Evolutionary conservation across 176 grass and related monocot genomes (phyloP).

Genomic region (Thalia dealbata): DNA sequence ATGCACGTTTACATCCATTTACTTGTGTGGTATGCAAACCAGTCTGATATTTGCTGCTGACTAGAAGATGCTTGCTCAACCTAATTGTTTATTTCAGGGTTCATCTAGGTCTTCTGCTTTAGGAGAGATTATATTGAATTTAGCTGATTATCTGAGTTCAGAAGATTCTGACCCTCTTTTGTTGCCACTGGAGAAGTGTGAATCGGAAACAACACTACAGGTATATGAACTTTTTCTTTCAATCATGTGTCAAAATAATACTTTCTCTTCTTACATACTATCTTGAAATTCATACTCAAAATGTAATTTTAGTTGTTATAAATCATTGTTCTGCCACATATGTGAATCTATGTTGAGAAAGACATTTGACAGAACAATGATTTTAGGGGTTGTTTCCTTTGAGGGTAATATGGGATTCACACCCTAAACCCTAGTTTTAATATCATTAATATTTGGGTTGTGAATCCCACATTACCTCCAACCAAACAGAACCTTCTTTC

Average conservation of each 20-base stretch:
- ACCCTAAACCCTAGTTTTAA: no score
- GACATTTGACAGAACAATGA: no score
- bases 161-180: conserved; percentile 41
- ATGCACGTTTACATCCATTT: no score
- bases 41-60: not conserved
- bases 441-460: no score
- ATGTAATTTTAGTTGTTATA: not conserved
- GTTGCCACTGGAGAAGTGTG: conserved; percentile 57
- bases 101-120: conserved; percentile 52
- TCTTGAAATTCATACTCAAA: not conserved
- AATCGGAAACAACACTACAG: conserved; percentile 58
- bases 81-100: conserved; percentile 39
- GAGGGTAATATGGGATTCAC: no score
- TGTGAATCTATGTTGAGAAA: no score
- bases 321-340: no score
- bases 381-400: no score
- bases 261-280: not conserved
- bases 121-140: conserved; percentile 56
- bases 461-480: no score
- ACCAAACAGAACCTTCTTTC: no score
- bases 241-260: not conserved
- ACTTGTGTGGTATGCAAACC: no score
- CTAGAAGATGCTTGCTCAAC: not conserved
- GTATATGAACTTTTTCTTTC: conserved; percentile 17
- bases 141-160: conserved; percentile 56